phyloP scores from a whole-genome alignment of 2,329 filamentous ascomycete species.

The Aspergillus vadensis region DNA sequence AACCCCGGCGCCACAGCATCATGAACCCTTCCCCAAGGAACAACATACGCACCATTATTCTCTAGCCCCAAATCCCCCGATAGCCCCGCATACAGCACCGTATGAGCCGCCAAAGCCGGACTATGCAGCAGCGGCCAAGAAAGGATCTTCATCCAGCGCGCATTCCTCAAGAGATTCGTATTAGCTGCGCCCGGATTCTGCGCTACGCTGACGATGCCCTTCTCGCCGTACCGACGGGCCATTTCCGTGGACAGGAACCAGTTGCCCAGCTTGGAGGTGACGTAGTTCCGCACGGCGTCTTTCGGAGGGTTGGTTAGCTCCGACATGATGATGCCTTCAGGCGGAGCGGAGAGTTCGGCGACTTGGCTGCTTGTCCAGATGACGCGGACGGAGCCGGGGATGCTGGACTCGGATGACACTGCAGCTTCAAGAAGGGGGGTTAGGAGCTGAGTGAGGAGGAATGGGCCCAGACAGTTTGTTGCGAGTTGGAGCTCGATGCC shows the following conservation, averaged over 20 bases:
- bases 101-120: slow-evolving; percentile 8
- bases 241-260: slow-evolving; percentile 34
- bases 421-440: slow-evolving; percentile 40
- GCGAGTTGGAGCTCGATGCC: slow-evolving; percentile 44
- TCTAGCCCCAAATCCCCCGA: slow-evolving; percentile 7
- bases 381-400: slow-evolving; percentile 35
- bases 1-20: slow-evolving; percentile 10
- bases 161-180: slow-evolving; percentile 11
- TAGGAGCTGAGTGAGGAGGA: slow-evolving; percentile 44
- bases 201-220: slow-evolving; percentile 37
- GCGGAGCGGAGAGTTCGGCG: slow-evolving; percentile 19
- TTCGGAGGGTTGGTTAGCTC: slow-evolving; percentile 9
- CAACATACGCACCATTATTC: slow-evolving; percentile 15
- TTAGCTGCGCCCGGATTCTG: slow-evolving; percentile 14
- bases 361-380: slow-evolving; percentile 35
- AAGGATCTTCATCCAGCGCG: slow-evolving; percentile 11
- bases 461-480: slow-evolving; percentile 45
- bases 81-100: slow-evolving; percentile 9
- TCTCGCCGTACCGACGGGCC: slow-evolving; percentile 29
- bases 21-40: slow-evolving; percentile 14
- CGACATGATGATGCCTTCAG: slow-evolving; percentile 13
- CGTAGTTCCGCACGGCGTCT: slow-evolving; percentile 32
- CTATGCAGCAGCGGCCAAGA: slow-evolving; percentile 7
- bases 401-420: slow-evolving; percentile 3
- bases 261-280: slow-evolving; percentile 37